Evolutionary conservation across 208 protist genomes (phyloP).

Genomic region (Acanthamoeba healyi): DNA sequence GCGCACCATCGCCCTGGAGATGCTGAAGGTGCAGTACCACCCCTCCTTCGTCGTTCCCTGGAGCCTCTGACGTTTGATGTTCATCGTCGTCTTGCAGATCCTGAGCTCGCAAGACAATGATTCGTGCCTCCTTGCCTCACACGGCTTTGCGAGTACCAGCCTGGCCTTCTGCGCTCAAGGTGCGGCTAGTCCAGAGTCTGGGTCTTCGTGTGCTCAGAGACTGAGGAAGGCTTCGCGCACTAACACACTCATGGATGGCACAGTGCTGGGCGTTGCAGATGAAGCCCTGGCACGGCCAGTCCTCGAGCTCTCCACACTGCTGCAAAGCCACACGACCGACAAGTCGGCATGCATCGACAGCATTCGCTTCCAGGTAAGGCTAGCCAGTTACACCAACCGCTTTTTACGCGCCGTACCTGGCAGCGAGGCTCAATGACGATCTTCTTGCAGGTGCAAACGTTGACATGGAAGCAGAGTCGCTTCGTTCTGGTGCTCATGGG

Average conservation of each 20-base stretch:
- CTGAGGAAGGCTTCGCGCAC: no score
- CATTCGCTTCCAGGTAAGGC: not conserved
- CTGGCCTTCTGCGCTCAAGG: not conserved
- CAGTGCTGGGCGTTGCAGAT: constrained; percentile 1
- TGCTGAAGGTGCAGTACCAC: not conserved
- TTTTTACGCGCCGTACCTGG: no score
- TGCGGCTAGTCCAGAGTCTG: no score
- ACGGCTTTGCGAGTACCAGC: not conserved
- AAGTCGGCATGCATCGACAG: not conserved
- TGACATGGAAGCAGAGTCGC: not conserved
- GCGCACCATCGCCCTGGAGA: not conserved
- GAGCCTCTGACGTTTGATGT: no score
- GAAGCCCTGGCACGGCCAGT: not conserved
- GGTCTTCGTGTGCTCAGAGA: no score
- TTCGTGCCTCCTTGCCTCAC: not conserved
- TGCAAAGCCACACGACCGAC: not conserved
- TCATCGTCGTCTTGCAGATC: not conserved
- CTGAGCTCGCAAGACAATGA: not conserved
- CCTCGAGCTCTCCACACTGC: not conserved
- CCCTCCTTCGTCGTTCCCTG: not conserved
- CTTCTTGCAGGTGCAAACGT: not conserved
- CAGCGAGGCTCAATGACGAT: no score
- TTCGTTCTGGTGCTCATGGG: not conserved
- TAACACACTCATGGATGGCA: not conserved
- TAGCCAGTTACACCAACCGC: not conserved